A percentile compares a stretch with the other conserved stretches of the same genome.
phyloP scores from a whole-genome alignment of 2,329 filamentous ascomycete species.

The Colletotrichum ledebouriae region DNA sequence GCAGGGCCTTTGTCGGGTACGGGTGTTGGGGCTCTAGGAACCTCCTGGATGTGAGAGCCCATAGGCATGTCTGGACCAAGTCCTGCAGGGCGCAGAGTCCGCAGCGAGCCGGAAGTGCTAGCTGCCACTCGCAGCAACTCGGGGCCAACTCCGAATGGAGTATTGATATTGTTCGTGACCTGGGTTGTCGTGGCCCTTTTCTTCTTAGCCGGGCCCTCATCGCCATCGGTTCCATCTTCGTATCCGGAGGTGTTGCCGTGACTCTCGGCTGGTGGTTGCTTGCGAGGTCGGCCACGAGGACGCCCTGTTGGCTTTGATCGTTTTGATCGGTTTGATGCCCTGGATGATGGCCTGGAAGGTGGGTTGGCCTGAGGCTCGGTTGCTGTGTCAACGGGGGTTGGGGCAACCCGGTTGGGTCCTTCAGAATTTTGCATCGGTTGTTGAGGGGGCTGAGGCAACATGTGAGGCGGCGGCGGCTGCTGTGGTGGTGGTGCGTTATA shows the following conservation, averaged over 20 bases:
- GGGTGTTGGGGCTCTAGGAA: constrained; percentile 83
- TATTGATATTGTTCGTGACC: constrained; percentile 78
- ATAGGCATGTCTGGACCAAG: constrained; percentile 59
- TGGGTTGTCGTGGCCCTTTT: constrained; percentile 86
- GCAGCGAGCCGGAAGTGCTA: constrained; percentile 88
- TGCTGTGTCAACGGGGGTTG: constrained; percentile 47
- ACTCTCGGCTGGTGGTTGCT: constrained; percentile 58
- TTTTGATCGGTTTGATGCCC: constrained; percentile 63
- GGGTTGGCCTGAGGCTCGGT: constrained; percentile 53
- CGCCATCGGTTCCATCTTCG: constrained; percentile 74
- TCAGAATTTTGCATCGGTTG: constrained; percentile 43
- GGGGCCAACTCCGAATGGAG: constrained; percentile 77
- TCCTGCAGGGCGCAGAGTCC: constrained; percentile 82
- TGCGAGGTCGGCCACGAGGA: constrained; percentile 68
- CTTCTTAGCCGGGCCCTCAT: constrained; percentile 68
- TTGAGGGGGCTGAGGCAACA: constrained; percentile 33
- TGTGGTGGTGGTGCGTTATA: constrained; percentile 10
- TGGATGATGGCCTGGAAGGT: constrained; percentile 71
- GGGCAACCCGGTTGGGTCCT: constrained; percentile 54
- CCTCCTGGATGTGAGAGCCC: constrained; percentile 73
- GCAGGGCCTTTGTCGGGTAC: constrained; percentile 67
- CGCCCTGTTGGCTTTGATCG: constrained; percentile 64
- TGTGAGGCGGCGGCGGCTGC: constrained; percentile 39
- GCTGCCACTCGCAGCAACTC: constrained; percentile 91
- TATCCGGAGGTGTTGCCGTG: constrained; percentile 81